phyloP scores from a whole-genome alignment of 139 green algal genomes.

The Micractinium conductrix region DNA sequence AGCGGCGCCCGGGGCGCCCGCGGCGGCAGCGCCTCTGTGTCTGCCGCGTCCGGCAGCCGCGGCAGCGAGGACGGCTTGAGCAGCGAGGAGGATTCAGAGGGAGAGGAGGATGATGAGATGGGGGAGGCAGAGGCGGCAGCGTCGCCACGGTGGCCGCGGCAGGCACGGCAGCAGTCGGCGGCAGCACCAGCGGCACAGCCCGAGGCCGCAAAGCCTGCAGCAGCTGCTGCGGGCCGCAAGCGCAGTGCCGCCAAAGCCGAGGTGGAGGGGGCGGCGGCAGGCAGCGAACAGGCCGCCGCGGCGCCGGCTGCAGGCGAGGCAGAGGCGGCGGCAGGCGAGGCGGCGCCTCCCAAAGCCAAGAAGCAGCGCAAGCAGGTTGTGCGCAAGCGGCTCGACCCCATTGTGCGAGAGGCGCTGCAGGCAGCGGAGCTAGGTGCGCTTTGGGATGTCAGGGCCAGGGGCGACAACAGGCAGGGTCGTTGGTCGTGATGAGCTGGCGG shows the following conservation, averaged over 20 bases:
- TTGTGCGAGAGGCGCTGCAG: slow-evolving; percentile 31
- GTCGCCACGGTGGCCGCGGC: background rate
- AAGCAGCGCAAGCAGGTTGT: background rate
- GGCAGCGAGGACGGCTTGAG: background rate
- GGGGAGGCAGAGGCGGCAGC: background rate
- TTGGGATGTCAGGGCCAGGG: background rate
- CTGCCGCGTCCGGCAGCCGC: background rate
- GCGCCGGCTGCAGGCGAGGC: background rate
- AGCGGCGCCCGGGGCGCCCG: slow-evolving; percentile 1
- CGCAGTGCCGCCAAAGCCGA: background rate
- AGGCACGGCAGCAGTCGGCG: slow-evolving; percentile 5
- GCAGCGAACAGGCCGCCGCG: background rate
- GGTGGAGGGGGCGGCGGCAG: background rate
- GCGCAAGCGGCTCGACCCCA: slow-evolving; percentile 37
- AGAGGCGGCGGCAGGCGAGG: background rate
- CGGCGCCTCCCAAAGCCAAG: slow-evolving; percentile 6
- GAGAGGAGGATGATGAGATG: background rate
- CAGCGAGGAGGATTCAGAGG: background rate
- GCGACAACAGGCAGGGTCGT: background rate
- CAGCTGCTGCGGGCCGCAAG: background rate
- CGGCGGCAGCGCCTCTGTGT: background rate
- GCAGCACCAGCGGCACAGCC: background rate
- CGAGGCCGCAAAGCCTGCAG: background rate
- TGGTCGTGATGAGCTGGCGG: no score
- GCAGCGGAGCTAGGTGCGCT: slow-evolving; percentile 13